Conservation (phyloP, 169 alveolate species). For the Theileria sp. region DNA sequence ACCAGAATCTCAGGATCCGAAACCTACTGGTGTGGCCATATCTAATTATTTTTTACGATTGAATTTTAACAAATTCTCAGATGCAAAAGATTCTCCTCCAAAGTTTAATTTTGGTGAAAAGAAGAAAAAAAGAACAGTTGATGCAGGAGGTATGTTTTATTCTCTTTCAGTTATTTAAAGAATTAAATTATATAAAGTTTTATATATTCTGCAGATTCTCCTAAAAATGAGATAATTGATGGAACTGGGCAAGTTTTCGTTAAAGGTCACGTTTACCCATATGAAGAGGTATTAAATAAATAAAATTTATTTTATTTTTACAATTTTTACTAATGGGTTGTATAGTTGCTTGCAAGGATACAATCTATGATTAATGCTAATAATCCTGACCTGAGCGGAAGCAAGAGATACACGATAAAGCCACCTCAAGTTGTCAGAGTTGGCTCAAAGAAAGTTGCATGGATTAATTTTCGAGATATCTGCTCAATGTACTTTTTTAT, state of each 20-base stretch:
- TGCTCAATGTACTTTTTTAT: conserved; percentile 75
- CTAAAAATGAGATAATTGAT: conserved; percentile 67
- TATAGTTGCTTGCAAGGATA: conserved; percentile 82
- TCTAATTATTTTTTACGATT: neutral
- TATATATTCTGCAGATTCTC: conserved; percentile 55
- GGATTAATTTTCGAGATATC: conserved; percentile 92
- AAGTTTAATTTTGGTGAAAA: conserved; percentile 83
- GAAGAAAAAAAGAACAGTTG: conserved; percentile 81
- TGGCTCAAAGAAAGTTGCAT: conserved; percentile 93
- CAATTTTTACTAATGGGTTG: conserved; percentile 2
- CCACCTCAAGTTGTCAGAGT: conserved; percentile 94
- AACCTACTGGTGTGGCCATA: neutral
- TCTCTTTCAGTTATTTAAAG: conserved; percentile 2
- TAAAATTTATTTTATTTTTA: neutral
- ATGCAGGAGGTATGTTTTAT: conserved; percentile 63
- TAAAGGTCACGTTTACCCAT: conserved; percentile 83
- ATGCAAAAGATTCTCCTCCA: conserved; percentile 58
- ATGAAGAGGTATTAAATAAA: conserved; percentile 76
- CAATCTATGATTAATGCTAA: conserved; percentile 81
- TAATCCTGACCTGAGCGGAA: conserved; percentile 87
- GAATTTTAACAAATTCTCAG: neutral
- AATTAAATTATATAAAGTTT: conserved; percentile 3
- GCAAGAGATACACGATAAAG: conserved; percentile 83
- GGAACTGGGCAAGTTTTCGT: conserved; percentile 81
- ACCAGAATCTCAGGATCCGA: conserved; percentile 7